Evolutionary conservation across 768 basidiomycete genomes (phyloP).

Genomic region (Mycena crocata): DNA sequence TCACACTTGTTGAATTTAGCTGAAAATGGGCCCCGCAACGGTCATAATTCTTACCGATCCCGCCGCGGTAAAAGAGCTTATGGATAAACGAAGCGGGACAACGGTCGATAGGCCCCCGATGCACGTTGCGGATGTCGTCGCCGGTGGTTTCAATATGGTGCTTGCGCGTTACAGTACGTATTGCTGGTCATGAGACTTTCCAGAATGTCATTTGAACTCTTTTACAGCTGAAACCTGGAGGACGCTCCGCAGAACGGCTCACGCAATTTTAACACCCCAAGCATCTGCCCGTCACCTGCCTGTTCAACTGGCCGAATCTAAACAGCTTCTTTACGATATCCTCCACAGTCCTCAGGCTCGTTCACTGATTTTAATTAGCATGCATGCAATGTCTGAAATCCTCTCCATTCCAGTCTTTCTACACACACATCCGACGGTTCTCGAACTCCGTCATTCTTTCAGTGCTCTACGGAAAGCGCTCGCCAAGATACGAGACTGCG

Average conservation of each 20-base stretch:
- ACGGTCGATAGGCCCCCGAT: conserved; percentile 41
- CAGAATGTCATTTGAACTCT: too few species aligned
- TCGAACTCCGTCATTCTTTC: conserved; percentile 46
- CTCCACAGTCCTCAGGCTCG: conserved; percentile 15
- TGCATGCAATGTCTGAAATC: background rate
- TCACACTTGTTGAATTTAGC: background rate
- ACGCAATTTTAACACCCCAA: conserved; percentile 35
- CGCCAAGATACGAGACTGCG: conserved; percentile 40
- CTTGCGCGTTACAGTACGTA: conserved; percentile 13
- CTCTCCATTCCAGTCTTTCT: conserved; percentile 41
- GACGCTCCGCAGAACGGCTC: conserved; percentile 26
- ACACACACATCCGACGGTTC: conserved; percentile 43
- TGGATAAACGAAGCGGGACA: conserved; percentile 29
- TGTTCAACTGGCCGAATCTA: conserved; percentile 36
- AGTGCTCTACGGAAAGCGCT: conserved; percentile 46
- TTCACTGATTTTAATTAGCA: background rate
- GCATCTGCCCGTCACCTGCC: conserved; percentile 36
- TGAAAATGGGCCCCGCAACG: conserved; percentile 21
- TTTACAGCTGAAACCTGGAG: conserved; percentile 25
- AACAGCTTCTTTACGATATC: conserved; percentile 22
- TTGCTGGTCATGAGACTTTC: background rate
- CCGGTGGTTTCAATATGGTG: conserved; percentile 27
- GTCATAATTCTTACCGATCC: conserved; percentile 14
- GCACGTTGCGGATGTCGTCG: conserved; percentile 33
- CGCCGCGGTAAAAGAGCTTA: conserved; percentile 14